A percentile compares a stretch with the other conserved stretches of the same genome.
phyloP scores from a whole-genome alignment of 2,329 filamentous ascomycete species.

The Iodosphaeria phyllophila region DNA sequence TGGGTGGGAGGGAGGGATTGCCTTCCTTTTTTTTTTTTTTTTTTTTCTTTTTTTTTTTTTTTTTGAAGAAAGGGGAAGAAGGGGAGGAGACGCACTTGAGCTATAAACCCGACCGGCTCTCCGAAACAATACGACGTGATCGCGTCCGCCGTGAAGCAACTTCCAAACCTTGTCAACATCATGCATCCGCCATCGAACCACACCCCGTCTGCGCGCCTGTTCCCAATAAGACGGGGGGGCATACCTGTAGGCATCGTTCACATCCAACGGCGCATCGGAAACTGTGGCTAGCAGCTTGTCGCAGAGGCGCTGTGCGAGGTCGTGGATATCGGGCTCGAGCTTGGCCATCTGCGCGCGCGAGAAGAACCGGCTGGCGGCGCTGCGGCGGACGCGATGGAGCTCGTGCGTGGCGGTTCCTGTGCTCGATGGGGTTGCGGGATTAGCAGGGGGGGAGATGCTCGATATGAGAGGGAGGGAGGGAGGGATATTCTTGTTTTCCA shows the following conservation, averaged over 20 bases:
- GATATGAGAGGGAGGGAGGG: background rate
- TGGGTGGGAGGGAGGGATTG: background rate
- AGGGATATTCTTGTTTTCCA: too few species aligned
- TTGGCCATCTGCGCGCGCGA: slow-evolving; percentile 14
- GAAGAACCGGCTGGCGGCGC: slow-evolving; percentile 10
- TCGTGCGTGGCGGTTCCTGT: slow-evolving; percentile 9
- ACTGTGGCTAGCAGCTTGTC: slow-evolving; percentile 12
- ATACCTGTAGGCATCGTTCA: slow-evolving; percentile 2
- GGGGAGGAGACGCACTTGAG: too few species aligned
- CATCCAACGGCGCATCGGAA: background rate
- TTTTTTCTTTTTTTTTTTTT: background rate
- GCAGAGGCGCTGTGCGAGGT: slow-evolving; percentile 4
- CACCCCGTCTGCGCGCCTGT: too few species aligned
- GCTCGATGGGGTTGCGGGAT: slow-evolving; percentile 1
- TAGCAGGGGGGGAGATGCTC: too few species aligned
- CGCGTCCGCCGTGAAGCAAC: slow-evolving; percentile 20
- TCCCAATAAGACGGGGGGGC: too few species aligned
- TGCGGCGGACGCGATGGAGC: slow-evolving; percentile 8
- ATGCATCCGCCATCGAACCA: too few species aligned
- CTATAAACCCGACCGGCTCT: slow-evolving; percentile 15
- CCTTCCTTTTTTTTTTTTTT: background rate
- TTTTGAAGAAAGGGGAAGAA: background rate
- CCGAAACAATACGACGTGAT: slow-evolving; percentile 20
- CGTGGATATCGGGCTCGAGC: slow-evolving; percentile 7
- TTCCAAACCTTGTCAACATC: too few species aligned